Base-by-base conservation (phyloP, 78 protist genomes). In the Dictyostelium intermedium region DNA sequence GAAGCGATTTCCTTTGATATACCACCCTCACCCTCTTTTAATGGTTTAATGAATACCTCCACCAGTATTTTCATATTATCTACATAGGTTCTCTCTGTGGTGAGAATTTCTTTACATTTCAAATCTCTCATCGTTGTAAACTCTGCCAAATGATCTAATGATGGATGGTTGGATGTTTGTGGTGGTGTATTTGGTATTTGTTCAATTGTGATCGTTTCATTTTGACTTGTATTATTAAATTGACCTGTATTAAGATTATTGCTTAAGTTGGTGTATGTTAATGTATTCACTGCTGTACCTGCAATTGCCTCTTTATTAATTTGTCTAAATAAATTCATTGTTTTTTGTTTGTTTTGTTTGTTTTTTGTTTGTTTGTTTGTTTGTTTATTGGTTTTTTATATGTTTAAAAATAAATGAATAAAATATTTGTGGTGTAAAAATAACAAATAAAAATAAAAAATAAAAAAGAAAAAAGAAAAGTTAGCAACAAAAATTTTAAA, bases 1-100 rank as follows among this genome's bases (percentile, higher is more conserved):
- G 80, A 45, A 4, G 86, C 86, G 2, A 41, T 35, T 13, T 89
- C 93, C 56, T 89, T 78, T 37, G 87, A 47, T 23, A 89, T 80
- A 34, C 85, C 86, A 69, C 93, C 93, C 34, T 86, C 92, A 69
- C 93, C 93, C 2, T 27, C 47, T 47, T 89, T 89, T 39, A 89
- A 30, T 80, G 93, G 93, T 10, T 78, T 80, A 32, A 89, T 78
- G 25, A 89, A 89, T 47, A 89, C 93, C 34, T 89, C 93, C 2
- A 80, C 93, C 23, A 89, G 53, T 43, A 89, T 80, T 30, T 80
- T 78, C 93, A 89, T 89, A 70, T 89, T 89, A 80, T 89, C 93
- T 27, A 82, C 83, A 63, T 89, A 89, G 18, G 93, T 89, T 37
- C 93, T 66, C 14, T 89, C 93, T 43, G 93, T 89, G 0, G 84